Evolutionary conservation across 2,329 filamentous ascomycete species (phyloP).

Genomic region (Diaporthe nobilis): DNA sequence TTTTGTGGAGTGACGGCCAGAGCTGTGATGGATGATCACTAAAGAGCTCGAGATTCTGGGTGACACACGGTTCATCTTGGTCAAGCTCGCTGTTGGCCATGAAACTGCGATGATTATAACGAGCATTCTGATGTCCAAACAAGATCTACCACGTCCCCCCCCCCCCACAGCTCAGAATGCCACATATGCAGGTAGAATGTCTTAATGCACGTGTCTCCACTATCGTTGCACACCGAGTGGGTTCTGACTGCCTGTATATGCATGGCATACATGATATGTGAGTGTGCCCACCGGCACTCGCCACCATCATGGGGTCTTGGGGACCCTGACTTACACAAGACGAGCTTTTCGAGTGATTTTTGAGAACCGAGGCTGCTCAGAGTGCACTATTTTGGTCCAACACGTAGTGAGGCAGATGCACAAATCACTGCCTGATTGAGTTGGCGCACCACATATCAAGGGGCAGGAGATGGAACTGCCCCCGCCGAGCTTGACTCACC

Average conservation of each 20-base stretch:
- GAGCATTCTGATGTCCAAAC: neutral
- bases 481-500: neutral
- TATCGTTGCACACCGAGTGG: conserved; percentile 1
- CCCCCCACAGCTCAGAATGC: neutral
- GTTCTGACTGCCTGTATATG: neutral
- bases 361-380: neutral
- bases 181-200: neutral
- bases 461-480: neutral
- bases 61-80: neutral
- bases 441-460: too few species aligned
- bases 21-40: neutral
- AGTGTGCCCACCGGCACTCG: neutral
- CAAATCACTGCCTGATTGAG: neutral
- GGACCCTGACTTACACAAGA: neutral
- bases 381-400: neutral
- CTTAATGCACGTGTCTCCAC: neutral
- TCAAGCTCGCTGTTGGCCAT: neutral
- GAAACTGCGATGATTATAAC: neutral
- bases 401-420: neutral
- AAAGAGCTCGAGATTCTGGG: neutral
- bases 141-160: neutral
- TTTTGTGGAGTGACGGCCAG: neutral
- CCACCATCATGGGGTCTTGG: neutral
- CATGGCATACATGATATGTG: neutral
- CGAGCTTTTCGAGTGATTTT: neutral